phyloP scores from a whole-genome alignment of 2,329 filamentous ascomycete species.

The Fusarium citri region DNA sequence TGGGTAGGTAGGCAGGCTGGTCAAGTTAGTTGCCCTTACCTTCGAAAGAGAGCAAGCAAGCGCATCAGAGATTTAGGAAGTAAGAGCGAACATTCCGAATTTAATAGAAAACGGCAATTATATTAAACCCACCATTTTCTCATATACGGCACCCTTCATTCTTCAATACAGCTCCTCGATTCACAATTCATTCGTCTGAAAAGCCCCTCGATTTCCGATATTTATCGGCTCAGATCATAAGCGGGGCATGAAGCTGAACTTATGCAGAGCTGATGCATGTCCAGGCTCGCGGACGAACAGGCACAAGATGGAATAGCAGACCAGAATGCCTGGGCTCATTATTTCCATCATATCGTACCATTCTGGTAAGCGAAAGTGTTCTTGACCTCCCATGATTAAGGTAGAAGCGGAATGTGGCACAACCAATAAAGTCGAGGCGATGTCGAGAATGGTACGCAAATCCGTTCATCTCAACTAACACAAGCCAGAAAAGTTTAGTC shows the following conservation, averaged over 20 bases:
- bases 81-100: slow-evolving; percentile 13
- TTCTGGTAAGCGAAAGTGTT: not conserved
- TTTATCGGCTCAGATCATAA: slow-evolving; percentile 43
- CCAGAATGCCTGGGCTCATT: not conserved
- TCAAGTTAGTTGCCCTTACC: not conserved
- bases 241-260: slow-evolving; percentile 33
- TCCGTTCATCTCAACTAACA: slow-evolving; percentile 9
- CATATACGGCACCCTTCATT: slow-evolving; percentile 32
- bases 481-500: not conserved
- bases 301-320: slow-evolving; percentile 2
- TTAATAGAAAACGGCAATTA: slow-evolving; percentile 21
- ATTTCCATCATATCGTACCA: not conserved
- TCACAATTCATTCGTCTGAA: slow-evolving; percentile 17
- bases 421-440: not conserved
- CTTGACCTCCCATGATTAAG: not conserved
- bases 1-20: not conserved
- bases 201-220: slow-evolving; percentile 34
- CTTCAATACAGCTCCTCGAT: slow-evolving; percentile 9
- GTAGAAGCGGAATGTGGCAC: not conserved
- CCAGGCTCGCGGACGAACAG: slow-evolving; percentile 2
- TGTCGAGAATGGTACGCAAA: slow-evolving; percentile 4
- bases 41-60: not conserved
- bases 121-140: slow-evolving; percentile 12
- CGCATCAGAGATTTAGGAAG: not conserved
- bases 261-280: slow-evolving; percentile 23